These are phyloP conservation scores for Eucalyptus virginea DNA, from an alignment of 345 rosid genomes.

Conservation along the genomic window DNA sequence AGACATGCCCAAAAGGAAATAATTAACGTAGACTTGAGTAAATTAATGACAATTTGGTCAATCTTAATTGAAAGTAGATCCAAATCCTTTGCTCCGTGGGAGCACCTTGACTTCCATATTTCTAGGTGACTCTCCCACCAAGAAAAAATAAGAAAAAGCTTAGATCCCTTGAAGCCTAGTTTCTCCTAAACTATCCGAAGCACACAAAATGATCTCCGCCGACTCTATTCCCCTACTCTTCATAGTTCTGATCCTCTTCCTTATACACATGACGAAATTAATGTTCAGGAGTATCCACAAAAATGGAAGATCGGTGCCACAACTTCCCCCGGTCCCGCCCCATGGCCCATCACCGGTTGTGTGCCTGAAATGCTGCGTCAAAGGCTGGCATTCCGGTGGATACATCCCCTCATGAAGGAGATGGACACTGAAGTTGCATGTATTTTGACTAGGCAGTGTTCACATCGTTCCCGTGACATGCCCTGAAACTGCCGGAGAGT, in stretches of 20 bases:
- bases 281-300: background rate
- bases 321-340: background rate
- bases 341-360: conserved; percentile 27
- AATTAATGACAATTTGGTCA: no score
- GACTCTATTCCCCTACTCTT: background rate
- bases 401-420: background rate
- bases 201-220: background rate
- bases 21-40: no score
- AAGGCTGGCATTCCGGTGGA: conserved; percentile 8
- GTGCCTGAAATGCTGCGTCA: conserved; percentile 2
- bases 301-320: background rate
- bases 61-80: no score
- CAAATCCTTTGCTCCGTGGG: no score
- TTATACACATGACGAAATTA: background rate
- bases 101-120: no score
- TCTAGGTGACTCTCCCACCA: background rate
- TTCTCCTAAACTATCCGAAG: background rate
- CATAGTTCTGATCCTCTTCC: background rate
- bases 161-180: background rate
- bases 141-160: background rate
- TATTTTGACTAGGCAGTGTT: conserved; percentile 8
- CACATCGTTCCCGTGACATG: no score
- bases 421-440: conserved; percentile 14
- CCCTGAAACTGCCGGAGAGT: no score
- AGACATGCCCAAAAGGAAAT: no score